Base-by-base conservation (phyloP, 768 basidiomycete species). In the Pleurotus giganteus region DNA sequence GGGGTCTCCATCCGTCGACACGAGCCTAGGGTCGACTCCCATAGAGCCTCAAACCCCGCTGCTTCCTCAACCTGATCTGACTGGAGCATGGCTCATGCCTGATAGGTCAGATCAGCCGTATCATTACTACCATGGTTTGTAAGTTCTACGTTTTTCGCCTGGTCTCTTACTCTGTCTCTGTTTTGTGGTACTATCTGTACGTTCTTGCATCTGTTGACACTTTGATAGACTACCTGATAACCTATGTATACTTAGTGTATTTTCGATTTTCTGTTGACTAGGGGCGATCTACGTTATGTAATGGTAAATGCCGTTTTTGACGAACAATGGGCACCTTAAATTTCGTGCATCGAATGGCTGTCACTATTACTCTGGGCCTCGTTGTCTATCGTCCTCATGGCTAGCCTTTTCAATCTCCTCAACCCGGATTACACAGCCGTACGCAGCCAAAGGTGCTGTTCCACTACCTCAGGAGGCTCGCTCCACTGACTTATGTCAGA, bases 331-430 rank as follows among this genome's bases (percentile, higher is more conserved):
- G 51, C 54, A 54, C 61, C 62, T 60, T 52, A 45, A 8, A 12
- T 53, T 46, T 34, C 29, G 12, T 41, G 27, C 21, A 32, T 41
- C 39, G 12, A 15, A 31, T 55, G 45, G 36, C 47, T 54, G 21
- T 46, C 47, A 54, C 29, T 60, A n/a, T n/a, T n/a, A 57, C 29
- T 41, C 28, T 39, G 51, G 46, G 21, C 39, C 27, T 29, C 47
- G 41, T 53, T 52, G 54, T 47, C 34, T 52, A 54, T 44, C 23
- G 21, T 56, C 47, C 55, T 53, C 57, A 86, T 86, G 84, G 78
- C 84, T 55, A 80, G 73, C 64, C 76, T 86, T 56, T 70, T 69
- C 59, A 78, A 77, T 59, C 70, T 85, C 41, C 71, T 86, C 58
- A 85, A 85, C 65, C 83, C 83, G 47, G 77, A 80, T 58, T 71